Evolutionary conservation across 345 rosid species (phyloP), one percentile per base, ranked within the genome.

Genomic region (Populus nigra): DNA sequence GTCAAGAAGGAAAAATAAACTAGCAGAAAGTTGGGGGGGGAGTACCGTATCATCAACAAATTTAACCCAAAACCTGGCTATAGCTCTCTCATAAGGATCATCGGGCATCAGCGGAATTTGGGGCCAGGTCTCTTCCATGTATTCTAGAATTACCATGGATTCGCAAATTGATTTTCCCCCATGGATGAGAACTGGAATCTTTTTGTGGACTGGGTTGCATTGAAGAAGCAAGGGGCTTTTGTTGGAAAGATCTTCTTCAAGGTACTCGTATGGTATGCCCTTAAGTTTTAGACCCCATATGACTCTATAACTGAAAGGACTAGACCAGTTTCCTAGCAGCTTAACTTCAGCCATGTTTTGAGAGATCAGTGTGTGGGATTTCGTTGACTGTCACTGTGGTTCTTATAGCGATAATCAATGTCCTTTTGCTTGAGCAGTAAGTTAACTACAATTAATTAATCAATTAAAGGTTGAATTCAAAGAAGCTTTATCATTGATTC

Each of bases 261-360:
- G 2, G 41, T 39, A 62, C 41, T 73, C 69, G 29, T 31, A 73
- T 9, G 67, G 36, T 73, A 73, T 61, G 25, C 76, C 69, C 53
- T 73, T 73, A 0, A 61, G 57, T 73, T 73, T 61, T 4, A 73
- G 69, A 6, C 69, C 68, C 59, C 68, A 62, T 7, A 61, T 25
- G 16, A 73, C 76, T 73, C 76, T 61, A 75, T 77, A 77, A 69
- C 69, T 57, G 23, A 31, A 81, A 5, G 75, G 61, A 63, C 80
- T 77, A 10, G 84, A 76, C 81, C 84, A 82, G 41, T 69, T 36
- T 77, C 73, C 79, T 3, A 73, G n/a, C 8, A 77, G 81, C 73
- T 74, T 77, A 20, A 77, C 68, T 55, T 65, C 68, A 6, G 70
- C 81, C 84, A 82, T 82, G 12, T 61, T 7, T 59, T 12, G 67